These are phyloP conservation scores for Arxiozyma heterogenica DNA, from an alignment of 1,139 yeast species.

Conservation along the genomic window DNA sequence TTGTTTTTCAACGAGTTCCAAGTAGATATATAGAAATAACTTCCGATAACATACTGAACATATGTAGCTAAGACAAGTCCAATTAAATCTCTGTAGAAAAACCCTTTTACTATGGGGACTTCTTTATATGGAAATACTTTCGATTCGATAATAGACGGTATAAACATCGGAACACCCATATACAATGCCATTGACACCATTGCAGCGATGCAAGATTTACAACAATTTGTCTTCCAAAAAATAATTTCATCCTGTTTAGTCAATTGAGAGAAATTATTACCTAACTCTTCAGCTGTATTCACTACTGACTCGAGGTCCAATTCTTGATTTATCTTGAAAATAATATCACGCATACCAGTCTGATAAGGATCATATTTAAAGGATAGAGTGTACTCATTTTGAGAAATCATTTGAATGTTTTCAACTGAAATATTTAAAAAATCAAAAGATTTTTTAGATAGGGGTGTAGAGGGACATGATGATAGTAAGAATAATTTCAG, in stretches of 20 bases:
- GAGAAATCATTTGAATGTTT: background rate
- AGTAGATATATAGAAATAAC: conserved; percentile 55
- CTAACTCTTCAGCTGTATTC: conserved; percentile 15
- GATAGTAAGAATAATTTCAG: background rate
- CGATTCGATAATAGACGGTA: conserved; percentile 10
- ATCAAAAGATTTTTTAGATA: background rate
- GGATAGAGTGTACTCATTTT: conserved; percentile 21
- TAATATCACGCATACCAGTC: conserved; percentile 51
- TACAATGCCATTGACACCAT: conserved; percentile 20
- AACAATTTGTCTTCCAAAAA: conserved; percentile 55
- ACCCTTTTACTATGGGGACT: conserved; percentile 36
- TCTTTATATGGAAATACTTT: conserved; percentile 20
- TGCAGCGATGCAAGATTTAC: conserved; percentile 34
- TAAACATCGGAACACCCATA: conserved; percentile 25
- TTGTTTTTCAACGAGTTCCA: conserved; percentile 56
- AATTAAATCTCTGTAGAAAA: conserved; percentile 52
- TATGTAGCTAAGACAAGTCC: conserved; percentile 55
- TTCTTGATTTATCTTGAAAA: conserved; percentile 38
- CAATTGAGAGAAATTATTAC: conserved; percentile 22
- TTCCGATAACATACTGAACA: conserved; percentile 57
- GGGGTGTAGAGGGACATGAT: background rate
- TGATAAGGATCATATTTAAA: conserved; percentile 31
- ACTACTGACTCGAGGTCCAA: conserved; percentile 43
- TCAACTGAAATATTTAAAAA: background rate
- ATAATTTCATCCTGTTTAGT: conserved; percentile 62